These are phyloP conservation scores for Salix koriyanagi DNA, from an alignment of 345 rosid species.

Conservation along the genomic window DNA sequence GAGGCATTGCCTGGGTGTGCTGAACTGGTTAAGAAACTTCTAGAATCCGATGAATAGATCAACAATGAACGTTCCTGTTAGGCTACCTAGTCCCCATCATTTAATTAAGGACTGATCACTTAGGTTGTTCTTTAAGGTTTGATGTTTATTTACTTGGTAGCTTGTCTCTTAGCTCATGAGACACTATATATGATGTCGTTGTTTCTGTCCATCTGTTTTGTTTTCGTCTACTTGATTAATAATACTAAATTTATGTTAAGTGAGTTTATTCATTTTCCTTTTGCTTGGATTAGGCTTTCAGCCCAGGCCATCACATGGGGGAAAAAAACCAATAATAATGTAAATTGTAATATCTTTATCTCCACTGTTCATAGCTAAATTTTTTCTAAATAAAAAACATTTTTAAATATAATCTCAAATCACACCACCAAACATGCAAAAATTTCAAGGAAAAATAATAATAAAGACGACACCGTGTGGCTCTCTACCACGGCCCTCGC, in stretches of 20 bases:
- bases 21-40: slow-evolving; percentile 36
- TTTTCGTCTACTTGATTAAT: no score
- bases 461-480: not conserved
- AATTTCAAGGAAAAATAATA: no score
- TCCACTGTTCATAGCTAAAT: no score
- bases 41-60: slow-evolving; percentile 28
- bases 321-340: no score
- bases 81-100: not conserved
- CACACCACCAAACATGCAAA: no score
- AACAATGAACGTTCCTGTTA: not conserved
- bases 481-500: not conserved
- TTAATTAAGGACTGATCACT: not conserved
- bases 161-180: slow-evolving; percentile 11
- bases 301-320: no score
- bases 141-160: not conserved
- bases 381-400: no score
- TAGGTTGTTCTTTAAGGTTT: not conserved
- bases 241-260: no score
- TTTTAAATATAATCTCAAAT: no score
- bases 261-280: no score
- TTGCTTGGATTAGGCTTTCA: no score
- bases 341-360: no score
- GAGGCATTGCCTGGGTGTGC: slow-evolving; percentile 38
- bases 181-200: not conserved
- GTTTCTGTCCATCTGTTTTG: not conserved